These are phyloP conservation scores for Leccinum pellstonianum DNA, from an alignment of 768 basidiomycete genomes.

Conservation along the genomic window DNA sequence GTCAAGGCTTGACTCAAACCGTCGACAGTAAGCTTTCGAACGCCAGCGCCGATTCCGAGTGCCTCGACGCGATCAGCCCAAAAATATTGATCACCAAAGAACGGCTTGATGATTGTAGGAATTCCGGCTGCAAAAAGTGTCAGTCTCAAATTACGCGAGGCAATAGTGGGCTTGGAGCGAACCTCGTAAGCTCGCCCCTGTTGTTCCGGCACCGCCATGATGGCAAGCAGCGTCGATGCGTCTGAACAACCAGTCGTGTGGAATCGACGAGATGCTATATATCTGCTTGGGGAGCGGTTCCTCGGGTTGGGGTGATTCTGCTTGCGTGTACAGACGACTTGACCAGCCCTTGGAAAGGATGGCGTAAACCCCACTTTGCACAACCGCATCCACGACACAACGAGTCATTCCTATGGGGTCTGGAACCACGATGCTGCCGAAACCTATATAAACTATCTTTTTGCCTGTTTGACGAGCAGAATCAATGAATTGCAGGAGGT, in stretches of 20 bases:
- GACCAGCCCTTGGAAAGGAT: slow-evolving; percentile 99
- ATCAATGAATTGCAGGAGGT: slow-evolving; percentile 80
- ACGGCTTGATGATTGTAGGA: slow-evolving; percentile 94
- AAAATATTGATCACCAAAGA: slow-evolving; percentile 98
- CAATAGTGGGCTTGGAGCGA: slow-evolving; percentile 17
- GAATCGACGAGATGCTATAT: slow-evolving; percentile 80
- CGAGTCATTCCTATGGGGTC: slow-evolving; percentile 92
- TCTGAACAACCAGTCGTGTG: slow-evolving; percentile 95
- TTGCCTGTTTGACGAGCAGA: slow-evolving; percentile 69
- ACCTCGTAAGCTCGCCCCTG: slow-evolving; percentile 93
- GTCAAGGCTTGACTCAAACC: slow-evolving; percentile 74
- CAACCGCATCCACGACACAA: slow-evolving; percentile 84
- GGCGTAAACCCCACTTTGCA: slow-evolving; percentile 83
- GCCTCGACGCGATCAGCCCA: slow-evolving; percentile 99
- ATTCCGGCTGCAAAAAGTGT: slow-evolving; percentile 62
- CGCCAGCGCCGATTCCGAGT: slow-evolving; percentile 83
- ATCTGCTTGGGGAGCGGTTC: slow-evolving; percentile 77
- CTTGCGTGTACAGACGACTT: slow-evolving; percentile 74
- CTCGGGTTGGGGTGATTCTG: slow-evolving; percentile 59
- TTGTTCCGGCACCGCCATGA: slow-evolving; percentile 96
- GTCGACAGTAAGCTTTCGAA: slow-evolving; percentile 84
- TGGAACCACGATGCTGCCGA: slow-evolving; percentile 95
- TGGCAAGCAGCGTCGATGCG: slow-evolving; percentile 96
- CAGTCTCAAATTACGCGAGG: background rate
- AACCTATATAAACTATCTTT: slow-evolving; percentile 97